phyloP scores from a whole-genome alignment of 176 grass and related monocot genomes.

The Aegilops bicornis region DNA sequence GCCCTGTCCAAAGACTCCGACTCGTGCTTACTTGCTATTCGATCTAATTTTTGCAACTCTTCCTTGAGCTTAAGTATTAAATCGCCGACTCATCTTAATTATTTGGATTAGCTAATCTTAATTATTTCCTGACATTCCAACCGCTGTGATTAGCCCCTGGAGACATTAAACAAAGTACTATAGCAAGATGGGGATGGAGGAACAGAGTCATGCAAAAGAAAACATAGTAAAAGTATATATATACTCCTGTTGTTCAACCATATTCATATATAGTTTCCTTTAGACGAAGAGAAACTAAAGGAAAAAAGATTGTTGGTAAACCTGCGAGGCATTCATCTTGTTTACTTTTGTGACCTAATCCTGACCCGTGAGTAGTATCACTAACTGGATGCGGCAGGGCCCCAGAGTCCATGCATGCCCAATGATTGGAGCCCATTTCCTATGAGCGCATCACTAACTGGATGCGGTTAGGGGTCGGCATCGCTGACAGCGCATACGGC shows the following conservation, averaged over 20 bases:
- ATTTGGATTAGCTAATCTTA: background rate
- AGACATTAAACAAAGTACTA: background rate
- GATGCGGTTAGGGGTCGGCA: conserved; percentile 31
- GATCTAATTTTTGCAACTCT: background rate
- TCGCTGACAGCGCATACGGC: conserved; percentile 13
- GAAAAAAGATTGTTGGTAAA: background rate
- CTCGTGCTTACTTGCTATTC: too few relatives aligned
- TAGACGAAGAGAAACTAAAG: background rate
- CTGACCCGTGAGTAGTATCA: background rate
- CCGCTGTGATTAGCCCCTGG: background rate
- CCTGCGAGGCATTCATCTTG: background rate
- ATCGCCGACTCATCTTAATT: background rate
- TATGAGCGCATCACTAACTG: background rate
- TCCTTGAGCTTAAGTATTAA: background rate
- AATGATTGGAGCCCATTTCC: background rate
- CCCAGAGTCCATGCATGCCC: background rate
- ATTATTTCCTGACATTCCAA: background rate
- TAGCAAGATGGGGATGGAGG: background rate
- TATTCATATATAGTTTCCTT: background rate
- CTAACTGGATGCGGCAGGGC: background rate
- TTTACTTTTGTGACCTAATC: background rate
- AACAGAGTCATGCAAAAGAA: background rate
- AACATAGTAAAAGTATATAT: background rate
- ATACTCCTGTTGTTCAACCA: background rate
- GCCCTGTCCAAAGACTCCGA: too few relatives aligned